Evolutionary conservation across 306 rosid species (phyloP), one percentile per base, ranked within the genome.

Genomic region (Prunus salicina): DNA sequence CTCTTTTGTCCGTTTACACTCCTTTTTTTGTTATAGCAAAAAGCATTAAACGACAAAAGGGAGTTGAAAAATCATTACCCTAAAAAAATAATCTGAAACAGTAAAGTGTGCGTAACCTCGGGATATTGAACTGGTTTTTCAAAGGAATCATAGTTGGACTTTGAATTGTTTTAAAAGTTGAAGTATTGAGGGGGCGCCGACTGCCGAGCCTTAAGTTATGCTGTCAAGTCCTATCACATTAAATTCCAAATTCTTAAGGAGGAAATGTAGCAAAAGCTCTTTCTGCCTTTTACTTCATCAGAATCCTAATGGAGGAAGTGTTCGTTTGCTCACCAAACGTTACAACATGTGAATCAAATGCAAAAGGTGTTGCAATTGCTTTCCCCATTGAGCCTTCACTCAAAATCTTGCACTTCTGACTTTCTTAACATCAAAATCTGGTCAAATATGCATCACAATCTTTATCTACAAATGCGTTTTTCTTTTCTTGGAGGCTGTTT

Each of bases 1-100:
- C 0, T 34, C 8, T 34, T 34, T 34, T 32, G 6, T 32, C 0
- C 6, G 7, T 7, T 34, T 34, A 34, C 0, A 34, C 8, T 0
- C 2, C 0, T 5, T 34, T 34, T 6, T 34, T 34, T 5, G 0
- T 34, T 34, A 6, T 34, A 34, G 0, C 0, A 6, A 34, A 34
- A 34, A 34, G 2, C 0, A 34, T 32, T 1, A 30, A 30, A 30
- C 0, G 0, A 3, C 1, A 30, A 30, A 30, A 30, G 0, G 1
- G 0, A 4, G 34, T 30, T 1, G 4, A 30, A 4, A 30, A 30
- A 30, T 30, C 34, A 30, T 0, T 5, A 30, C 34, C 34, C 34
- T 3, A 30, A 32, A 32, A 32, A 32, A 5, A 32, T 0, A 5
- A 32, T 34, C 41, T 6, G 2, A 34, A 34, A 7, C 2, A 7